These are phyloP conservation scores for Atkinsonella texensis DNA, from an alignment of 2,329 filamentous ascomycete genomes.

Conservation along the genomic window DNA sequence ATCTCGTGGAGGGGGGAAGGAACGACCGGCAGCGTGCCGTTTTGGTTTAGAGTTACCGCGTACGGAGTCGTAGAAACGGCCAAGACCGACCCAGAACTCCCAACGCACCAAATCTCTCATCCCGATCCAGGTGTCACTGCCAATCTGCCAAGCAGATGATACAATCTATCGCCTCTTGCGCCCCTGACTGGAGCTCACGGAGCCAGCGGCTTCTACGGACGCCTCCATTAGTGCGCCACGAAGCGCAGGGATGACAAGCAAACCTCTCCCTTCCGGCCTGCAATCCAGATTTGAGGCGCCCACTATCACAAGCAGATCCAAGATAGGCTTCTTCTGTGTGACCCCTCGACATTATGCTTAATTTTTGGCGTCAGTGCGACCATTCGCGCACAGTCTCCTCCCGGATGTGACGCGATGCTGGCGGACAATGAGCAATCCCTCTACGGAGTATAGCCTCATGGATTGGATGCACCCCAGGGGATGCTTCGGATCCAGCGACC, in stretches of 20 bases:
- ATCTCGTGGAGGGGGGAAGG: not conserved
- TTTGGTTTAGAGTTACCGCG: not conserved
- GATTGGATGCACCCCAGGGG: not conserved
- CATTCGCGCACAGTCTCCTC: not conserved
- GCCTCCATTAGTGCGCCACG: not conserved
- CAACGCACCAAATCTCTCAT: not conserved
- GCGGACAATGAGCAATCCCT: not conserved
- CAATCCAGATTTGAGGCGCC: not conserved
- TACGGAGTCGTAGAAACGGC: not conserved
- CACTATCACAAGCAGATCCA: not conserved
- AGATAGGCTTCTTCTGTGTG: not conserved
- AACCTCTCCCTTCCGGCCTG: not conserved
- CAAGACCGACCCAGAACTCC: not conserved
- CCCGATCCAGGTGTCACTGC: not conserved
- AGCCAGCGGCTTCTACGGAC: not conserved
- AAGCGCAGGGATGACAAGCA: not conserved
- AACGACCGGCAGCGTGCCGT: not conserved
- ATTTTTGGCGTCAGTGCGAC: not conserved
- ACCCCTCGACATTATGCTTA: constrained; percentile 1
- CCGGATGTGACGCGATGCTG: not conserved
- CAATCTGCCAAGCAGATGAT: not conserved
- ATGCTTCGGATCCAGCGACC: not conserved
- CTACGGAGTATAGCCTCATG: not conserved
- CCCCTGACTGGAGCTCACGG: not conserved
- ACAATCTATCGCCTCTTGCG: not conserved